A percentile compares a stretch with the other conserved stretches of the same genome.
Evolutionary conservation across 305 asterid genomes (phyloP).

Genomic region (Withania somnifera): DNA sequence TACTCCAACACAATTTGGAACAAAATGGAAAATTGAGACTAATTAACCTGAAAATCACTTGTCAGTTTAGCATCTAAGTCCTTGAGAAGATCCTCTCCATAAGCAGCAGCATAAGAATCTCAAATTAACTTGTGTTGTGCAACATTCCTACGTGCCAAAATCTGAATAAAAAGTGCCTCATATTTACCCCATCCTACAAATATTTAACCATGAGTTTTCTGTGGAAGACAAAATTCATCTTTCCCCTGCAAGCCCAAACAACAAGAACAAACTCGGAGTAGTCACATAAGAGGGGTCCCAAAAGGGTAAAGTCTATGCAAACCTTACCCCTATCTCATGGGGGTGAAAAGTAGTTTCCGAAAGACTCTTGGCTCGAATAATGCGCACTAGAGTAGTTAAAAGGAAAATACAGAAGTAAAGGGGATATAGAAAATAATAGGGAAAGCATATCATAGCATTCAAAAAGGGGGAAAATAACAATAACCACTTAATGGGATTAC

Average conservation of each 20-base stretch:
- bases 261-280: neutral
- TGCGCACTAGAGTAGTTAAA: too few relatives aligned
- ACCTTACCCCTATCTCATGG: too few relatives aligned
- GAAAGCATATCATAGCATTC: too few relatives aligned
- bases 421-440: too few relatives aligned
- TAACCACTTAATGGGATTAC: too few relatives aligned
- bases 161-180: slow-evolving; percentile 47
- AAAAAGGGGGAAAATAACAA: too few relatives aligned
- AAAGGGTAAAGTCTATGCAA: too few relatives aligned
- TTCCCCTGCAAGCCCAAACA: neutral
- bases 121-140: slow-evolving; percentile 58
- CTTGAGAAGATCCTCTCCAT: slow-evolving; percentile 74
- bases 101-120: slow-evolving; percentile 50
- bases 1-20: neutral
- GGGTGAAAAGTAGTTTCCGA: too few relatives aligned
- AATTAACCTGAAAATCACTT: slow-evolving; percentile 67
- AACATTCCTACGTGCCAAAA: slow-evolving; percentile 78
- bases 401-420: too few relatives aligned
- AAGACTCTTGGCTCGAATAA: too few relatives aligned
- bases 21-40: neutral
- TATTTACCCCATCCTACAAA: slow-evolving; percentile 77
- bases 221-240: neutral
- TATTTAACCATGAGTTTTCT: neutral
- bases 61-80: slow-evolving; percentile 71
- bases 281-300: too few relatives aligned